These are phyloP conservation scores for Phytophthora sojae DNA, from an alignment of 352 stramenopile species.

Conservation along the genomic window DNA sequence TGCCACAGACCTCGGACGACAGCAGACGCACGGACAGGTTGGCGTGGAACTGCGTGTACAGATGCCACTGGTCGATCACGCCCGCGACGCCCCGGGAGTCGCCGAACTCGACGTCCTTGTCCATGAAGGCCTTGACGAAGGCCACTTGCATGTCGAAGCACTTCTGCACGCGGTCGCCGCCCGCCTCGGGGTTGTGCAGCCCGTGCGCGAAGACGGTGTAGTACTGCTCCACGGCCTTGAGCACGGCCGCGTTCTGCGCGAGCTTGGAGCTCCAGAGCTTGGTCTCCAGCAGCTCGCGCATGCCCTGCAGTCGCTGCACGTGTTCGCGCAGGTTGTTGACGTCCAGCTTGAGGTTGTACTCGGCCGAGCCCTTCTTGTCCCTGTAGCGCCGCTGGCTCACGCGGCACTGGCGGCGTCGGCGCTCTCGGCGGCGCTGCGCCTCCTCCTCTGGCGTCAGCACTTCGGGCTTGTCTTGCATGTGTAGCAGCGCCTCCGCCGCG, in stretches of 20 bases:
- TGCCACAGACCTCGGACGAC: conserved; percentile 52
- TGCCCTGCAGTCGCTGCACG: conserved; percentile 57
- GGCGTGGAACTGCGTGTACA: conserved; percentile 68
- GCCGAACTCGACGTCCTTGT: conserved; percentile 51
- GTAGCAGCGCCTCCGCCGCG: neutral
- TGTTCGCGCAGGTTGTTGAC: conserved; percentile 67
- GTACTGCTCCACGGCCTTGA: conserved; percentile 72
- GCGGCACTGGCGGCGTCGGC: conserved; percentile 64
- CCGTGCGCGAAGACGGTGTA: conserved; percentile 67
- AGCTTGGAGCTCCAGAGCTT: conserved; percentile 60
- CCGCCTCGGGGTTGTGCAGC: conserved; percentile 55
- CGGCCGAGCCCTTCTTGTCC: conserved; percentile 66
- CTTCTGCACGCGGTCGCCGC: conserved; percentile 36
- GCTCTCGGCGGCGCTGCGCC: conserved; percentile 36
- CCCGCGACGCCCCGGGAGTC: conserved; percentile 41
- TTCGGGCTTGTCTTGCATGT: neutral
- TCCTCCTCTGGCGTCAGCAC: conserved; percentile 10
- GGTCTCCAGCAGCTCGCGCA: conserved; percentile 53
- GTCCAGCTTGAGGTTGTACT: conserved; percentile 76
- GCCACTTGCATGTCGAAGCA: conserved; percentile 63
- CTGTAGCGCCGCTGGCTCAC: conserved; percentile 77
- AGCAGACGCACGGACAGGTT: conserved; percentile 45
- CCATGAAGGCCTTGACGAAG: conserved; percentile 64
- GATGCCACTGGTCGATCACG: conserved; percentile 68
- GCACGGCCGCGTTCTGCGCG: no score